A percentile compares a stretch with the other conserved stretches of the same genome.
Evolutionary conservation across 306 rosid genomes (phyloP).

Genomic region (Begonia loranthoides): DNA sequence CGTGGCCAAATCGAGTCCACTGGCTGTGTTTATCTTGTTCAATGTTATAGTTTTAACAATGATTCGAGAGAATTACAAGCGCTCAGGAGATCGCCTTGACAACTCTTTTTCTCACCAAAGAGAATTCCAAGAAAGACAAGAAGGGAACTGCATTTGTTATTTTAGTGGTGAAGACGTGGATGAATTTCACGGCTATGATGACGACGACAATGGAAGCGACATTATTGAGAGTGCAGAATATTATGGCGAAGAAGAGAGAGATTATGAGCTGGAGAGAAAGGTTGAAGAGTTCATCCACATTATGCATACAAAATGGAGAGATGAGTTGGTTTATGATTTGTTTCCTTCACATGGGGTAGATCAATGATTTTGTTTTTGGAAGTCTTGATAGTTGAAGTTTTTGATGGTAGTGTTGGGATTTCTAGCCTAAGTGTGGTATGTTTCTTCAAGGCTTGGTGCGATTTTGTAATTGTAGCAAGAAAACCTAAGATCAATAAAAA

Average conservation of each 20-base stretch:
- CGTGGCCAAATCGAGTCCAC: conserved; percentile 7
- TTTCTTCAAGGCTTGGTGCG: too few relatives aligned
- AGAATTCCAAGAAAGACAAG: background rate
- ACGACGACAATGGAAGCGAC: background rate
- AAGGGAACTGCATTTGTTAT: background rate
- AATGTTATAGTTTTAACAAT: conserved; percentile 10
- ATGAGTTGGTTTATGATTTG: conserved; percentile 14
- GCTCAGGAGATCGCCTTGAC: conserved; percentile 5
- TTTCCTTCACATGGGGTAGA: background rate
- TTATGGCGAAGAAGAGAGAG: conserved; percentile 5
- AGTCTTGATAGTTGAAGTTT: too few relatives aligned
- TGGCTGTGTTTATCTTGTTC: conserved; percentile 11
- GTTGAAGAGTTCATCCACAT: conserved; percentile 23
- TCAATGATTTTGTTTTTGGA: too few relatives aligned
- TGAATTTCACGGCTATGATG: conserved; percentile 2
- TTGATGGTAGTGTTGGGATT: too few relatives aligned
- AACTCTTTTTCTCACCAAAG: background rate
- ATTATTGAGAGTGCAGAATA: background rate
- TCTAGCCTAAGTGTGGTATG: too few relatives aligned
- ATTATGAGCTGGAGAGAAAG: conserved; percentile 16
- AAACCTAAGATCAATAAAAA: too few relatives aligned
- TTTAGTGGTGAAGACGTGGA: background rate
- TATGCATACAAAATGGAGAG: conserved; percentile 18
- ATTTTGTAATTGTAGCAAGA: too few relatives aligned
- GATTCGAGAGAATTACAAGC: conserved; percentile 10